Evolutionary conservation across 768 basidiomycete genomes (phyloP).

Genomic region (Paxillus ammoniavirescens): DNA sequence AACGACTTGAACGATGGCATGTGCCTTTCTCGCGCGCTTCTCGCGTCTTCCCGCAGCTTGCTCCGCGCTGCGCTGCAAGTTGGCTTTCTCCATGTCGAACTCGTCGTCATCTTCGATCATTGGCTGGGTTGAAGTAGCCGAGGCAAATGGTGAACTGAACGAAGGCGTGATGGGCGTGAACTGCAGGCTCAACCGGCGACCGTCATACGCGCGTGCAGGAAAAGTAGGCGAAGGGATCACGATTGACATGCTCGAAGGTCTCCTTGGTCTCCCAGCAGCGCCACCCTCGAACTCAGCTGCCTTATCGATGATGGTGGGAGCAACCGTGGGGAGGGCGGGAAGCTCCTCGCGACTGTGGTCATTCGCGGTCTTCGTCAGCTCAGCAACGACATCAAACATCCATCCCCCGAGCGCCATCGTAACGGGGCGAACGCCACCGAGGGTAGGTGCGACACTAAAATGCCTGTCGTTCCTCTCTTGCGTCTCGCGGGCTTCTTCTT

Average conservation of each 20-base stretch:
- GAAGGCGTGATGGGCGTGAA: conserved; percentile 58
- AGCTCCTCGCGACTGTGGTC: not conserved
- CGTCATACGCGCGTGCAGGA: conserved; percentile 30
- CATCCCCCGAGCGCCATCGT: conserved; percentile 61
- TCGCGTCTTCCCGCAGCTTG: conserved; percentile 38
- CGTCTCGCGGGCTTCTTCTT: conserved; percentile 33
- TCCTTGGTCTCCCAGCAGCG: conserved; percentile 14
- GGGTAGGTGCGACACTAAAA: conserved; percentile 39
- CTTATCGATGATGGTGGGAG: conserved; percentile 18
- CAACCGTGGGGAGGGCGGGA: conserved; percentile 21
- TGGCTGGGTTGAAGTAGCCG: conserved; percentile 1
- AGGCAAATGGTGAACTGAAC: conserved; percentile 26
- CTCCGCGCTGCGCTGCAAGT: conserved; percentile 38
- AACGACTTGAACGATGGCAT: not conserved
- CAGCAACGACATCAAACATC: conserved; percentile 81
- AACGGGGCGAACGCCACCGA: conserved; percentile 46
- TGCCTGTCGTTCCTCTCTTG: conserved; percentile 34
- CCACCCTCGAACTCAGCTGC: conserved; percentile 21
- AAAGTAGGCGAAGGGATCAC: conserved; percentile 30
- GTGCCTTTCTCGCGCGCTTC: conserved; percentile 19
- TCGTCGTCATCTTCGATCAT: conserved; percentile 37
- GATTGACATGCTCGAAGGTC: conserved; percentile 37
- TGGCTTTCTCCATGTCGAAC: conserved; percentile 46
- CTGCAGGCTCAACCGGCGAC: conserved; percentile 52
- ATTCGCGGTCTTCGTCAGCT: conserved; percentile 44